phyloP scores from a whole-genome alignment of 73 alveolate species.

The Loxodes magnus region DNA sequence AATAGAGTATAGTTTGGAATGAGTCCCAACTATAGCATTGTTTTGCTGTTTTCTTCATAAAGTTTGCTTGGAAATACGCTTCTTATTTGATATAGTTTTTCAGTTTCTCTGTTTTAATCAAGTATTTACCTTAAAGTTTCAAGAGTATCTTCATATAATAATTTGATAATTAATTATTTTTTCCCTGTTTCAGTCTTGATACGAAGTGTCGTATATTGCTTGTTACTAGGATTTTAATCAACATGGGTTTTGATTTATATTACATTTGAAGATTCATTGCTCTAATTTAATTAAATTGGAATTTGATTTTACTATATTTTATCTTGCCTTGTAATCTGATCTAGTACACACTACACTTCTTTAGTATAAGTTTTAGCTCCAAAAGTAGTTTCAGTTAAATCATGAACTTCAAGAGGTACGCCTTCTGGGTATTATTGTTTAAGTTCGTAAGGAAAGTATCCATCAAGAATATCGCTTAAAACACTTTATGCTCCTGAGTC shows the following conservation, averaged over 20 bases:
- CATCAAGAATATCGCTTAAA: slow-evolving; percentile 83
- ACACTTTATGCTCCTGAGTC: slow-evolving; percentile 61
- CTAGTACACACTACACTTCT: no score
- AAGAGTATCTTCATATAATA: slow-evolving; percentile 14
- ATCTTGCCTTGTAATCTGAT: no score
- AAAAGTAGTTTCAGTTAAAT: no score
- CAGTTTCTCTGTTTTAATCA: slow-evolving; percentile 21
- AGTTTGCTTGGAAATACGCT: slow-evolving; percentile 39
- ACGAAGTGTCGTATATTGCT: slow-evolving; percentile 26
- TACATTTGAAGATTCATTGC: slow-evolving; percentile 21
- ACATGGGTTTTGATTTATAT: slow-evolving; percentile 38
- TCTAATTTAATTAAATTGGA: slow-evolving; percentile 31
- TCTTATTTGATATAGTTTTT: slow-evolving; percentile 19
- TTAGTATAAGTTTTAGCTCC: no score
- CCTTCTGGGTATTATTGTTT: slow-evolving; percentile 89
- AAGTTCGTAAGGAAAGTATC: slow-evolving; percentile 82
- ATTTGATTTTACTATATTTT: slow-evolving; percentile 45
- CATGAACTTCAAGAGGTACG: slow-evolving; percentile 64
- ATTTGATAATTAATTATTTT: slow-evolving; percentile 27
- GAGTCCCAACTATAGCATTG: no score
- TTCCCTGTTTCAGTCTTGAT: slow-evolving; percentile 47
- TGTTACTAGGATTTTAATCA: slow-evolving; percentile 15
- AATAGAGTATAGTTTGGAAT: no score
- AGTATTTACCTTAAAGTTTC: slow-evolving; percentile 9
- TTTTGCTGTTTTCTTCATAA: no score